Conservation (phyloP, 2,329 filamentous ascomycete genomes). For the Diaporthe destruens region DNA sequence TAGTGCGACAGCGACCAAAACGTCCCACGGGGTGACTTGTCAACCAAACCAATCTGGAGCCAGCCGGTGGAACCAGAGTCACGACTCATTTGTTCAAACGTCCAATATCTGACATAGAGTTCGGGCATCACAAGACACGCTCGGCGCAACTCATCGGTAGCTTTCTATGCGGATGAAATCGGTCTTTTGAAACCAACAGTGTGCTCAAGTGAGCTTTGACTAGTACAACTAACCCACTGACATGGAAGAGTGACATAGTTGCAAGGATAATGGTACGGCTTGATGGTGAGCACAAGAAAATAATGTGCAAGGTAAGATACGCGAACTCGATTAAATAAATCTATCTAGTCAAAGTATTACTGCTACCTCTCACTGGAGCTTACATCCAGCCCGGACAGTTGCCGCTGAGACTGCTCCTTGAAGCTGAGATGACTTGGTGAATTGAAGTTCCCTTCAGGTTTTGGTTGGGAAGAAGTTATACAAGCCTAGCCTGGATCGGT, state of each 20-base stretch:
- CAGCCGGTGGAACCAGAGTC: neutral
- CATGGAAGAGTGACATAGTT: neutral
- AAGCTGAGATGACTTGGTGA: neutral
- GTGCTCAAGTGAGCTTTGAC: neutral
- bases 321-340: constrained; percentile 6
- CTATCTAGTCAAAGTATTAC: constrained; percentile 2
- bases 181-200: neutral
- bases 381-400: neutral
- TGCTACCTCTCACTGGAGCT: neutral
- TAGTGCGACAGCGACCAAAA: neutral
- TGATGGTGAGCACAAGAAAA: neutral
- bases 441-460: neutral
- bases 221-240: neutral
- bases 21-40: no score
- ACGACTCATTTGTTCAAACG: no score
- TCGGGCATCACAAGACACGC: neutral
- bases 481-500: constrained; percentile 23
- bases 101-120: neutral
- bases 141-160: no score
- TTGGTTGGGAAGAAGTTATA: neutral
- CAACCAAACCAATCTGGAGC: neutral
- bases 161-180: neutral
- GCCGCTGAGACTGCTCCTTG: neutral
- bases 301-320: neutral
- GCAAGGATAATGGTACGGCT: neutral